Evolutionary conservation across 2,329 filamentous ascomycete genomes (phyloP), one percentile per base, ranked within the genome.

Genomic region (Elsinoe necatrix): DNA sequence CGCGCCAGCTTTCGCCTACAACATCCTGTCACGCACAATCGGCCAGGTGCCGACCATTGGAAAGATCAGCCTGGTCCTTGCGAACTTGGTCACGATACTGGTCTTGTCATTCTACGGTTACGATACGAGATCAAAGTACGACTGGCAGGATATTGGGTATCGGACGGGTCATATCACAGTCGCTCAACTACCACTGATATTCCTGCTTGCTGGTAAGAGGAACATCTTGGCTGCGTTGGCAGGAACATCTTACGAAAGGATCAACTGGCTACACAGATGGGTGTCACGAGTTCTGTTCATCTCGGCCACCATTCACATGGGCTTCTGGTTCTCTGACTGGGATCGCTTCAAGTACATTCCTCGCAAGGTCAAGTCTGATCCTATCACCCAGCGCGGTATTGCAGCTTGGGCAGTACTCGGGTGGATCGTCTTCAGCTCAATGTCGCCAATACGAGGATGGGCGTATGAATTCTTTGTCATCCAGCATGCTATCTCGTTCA

Each of bases 241-340:
- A 3, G 85, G 84, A 9, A 76, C 79, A 8, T 82, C 83, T 59
- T 82, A 87, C 64, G 85, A 88, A 69, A 77, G 82, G 7, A 72
- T 88, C 58, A 87, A 86, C 66, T 88, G 85, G 85, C 69, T 87
- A 54, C 85, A 89, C 64, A 78, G 85, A 59, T 89, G 85, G 85
- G 80, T 84, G 8, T 83, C 81, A 2, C 78, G 85, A 58, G 85
- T 82, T 56, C 80, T 88, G 71, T 78, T 88, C 34, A 71, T 87
- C 14, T 86, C 82, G 0, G 81, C 80, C 1, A 83, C 83, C 0
- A 76, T 87, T 2, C 85, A 89, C 63, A 84, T 86, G 59, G 85
- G 81, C 62, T 81, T 85, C 67, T 88, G 87, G 67, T 83, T 82
- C 70, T 72, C 73, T 2, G 78, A 84, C 64, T 88, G 84, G 82